Percentiles rank a stretch among this genome's conserved stretches.
These are phyloP conservation scores for Fusarium sp. DNA, from an alignment of 2,329 filamentous ascomycete genomes.

Conservation along the genomic window DNA sequence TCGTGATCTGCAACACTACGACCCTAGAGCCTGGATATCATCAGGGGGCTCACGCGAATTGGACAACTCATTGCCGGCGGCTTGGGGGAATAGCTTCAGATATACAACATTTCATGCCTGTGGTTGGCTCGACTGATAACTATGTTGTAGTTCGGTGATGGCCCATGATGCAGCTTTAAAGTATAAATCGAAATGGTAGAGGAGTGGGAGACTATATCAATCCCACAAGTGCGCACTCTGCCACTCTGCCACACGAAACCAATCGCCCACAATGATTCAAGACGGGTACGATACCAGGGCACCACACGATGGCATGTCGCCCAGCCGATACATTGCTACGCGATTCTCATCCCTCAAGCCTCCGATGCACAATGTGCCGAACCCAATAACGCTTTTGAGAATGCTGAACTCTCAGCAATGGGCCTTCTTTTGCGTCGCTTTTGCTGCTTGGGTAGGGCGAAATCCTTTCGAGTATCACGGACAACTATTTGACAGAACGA, in stretches of 20 bases:
- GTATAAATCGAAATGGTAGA: constrained; percentile 30
- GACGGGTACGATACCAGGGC: constrained; percentile 49
- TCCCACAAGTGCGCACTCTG: background rate
- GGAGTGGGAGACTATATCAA: constrained; percentile 25
- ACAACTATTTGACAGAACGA: background rate
- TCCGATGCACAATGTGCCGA: constrained; percentile 62
- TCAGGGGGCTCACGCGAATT: background rate
- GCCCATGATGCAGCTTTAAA: constrained; percentile 6
- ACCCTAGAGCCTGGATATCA: constrained; percentile 8
- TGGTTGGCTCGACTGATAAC: constrained; percentile 16
- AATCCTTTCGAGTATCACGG: too few species aligned
- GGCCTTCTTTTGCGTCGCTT: constrained; percentile 64
- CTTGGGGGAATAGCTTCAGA: background rate
- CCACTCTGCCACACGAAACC: background rate
- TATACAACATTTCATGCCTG: background rate
- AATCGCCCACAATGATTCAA: constrained; percentile 33
- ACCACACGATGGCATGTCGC: constrained; percentile 61
- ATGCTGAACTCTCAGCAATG: constrained; percentile 62
- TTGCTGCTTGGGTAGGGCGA: constrained; percentile 63
- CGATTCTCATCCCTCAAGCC: constrained; percentile 66
- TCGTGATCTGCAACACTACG: constrained; percentile 29
- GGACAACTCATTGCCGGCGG: background rate
- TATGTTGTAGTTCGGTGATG: constrained; percentile 33
- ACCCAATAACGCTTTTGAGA: constrained; percentile 59
- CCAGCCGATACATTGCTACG: constrained; percentile 57